Base-by-base conservation (phyloP, 2,329 filamentous ascomycete genomes). In the Sclerotinia nivalis region DNA sequence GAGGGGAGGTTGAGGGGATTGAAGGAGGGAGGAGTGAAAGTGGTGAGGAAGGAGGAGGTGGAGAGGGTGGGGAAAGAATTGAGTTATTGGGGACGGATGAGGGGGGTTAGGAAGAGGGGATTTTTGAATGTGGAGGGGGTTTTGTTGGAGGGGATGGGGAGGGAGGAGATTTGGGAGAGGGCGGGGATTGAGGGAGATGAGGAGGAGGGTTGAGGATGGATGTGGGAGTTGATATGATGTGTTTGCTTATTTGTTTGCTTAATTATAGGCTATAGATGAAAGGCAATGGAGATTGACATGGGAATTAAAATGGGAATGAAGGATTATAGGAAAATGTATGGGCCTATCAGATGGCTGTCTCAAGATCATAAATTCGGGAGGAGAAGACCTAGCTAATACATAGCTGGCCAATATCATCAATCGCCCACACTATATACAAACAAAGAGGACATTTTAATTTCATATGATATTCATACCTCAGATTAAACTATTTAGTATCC, bases 101-200 rank as follows among this genome's bases (percentile, higher is more conserved):
- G 71, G n/a, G 65, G 34, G 40, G 66, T n/a, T 22, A 76, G 80
- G 72, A 77, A 74, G 74, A 75, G 72, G 71, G 76, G 73, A 0
- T 80, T 76, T 72, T 45, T 70, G 60, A 70, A 75, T 62, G 66
- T 72, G 72, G 77, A 74, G 70, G 84, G 84, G 58, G 75, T 80
- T 43, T 70, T 87, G 72, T 79, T 82, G 45, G 84, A 85, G 69
- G 80, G 79, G 56, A 82, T 84, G 78, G 80, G 75, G 31, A 80
- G 77, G 71, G 81, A 80, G 66, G 84, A 86, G 73, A 73, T 87
- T 50, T 85, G 84, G 82, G 87, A 77, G 67, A 74, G 69, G 71
- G 74, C 70, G 10, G 75, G 76, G 28, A 69, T 77, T 67, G 74
- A 77, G 69, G 74, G 69, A n/a, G 74, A 73, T 71, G 68, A 66